Base-by-base conservation (phyloP, 371 early-diverging fungal species). In the Syncephalastrum sp. region DNA sequence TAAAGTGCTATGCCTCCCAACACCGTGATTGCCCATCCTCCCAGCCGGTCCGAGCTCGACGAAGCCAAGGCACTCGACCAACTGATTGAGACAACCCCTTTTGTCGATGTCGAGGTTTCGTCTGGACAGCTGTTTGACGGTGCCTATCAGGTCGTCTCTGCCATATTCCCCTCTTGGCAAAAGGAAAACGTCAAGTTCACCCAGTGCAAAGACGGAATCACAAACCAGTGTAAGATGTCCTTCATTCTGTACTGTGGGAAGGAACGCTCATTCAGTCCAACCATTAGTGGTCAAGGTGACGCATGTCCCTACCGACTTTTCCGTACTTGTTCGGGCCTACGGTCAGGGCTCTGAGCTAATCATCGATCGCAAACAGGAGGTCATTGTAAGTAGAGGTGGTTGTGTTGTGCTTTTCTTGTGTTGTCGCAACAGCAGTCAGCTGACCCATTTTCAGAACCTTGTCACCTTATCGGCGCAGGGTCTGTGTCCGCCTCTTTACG, bases 121-220 rank as follows among this genome's bases (percentile, higher is more conserved):
- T 75, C 76, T 50, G 59, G 67, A 24, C 65, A 81, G 48, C 70
- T 91, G 25, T 84, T 91, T 62, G 87, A 81, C 56, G 89, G 87
- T 23, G 81, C 91, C 15, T 76, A 61, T 53, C 61, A 71, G 12
- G 82, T 90, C 24, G 76, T 86, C 16, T 56, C 63, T 17, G 57
- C 50, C n/a, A 72, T 91, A 15, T 93, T 95, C 66, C 87, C 91
- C 10, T 69, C 79, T 29, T 95, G 94, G 95, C 66, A 82, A 38
- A 64, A 59, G 17, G 51, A 75, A 41, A 83, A 91, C 45, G 72
- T 91, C 24, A 68, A 69, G 5, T 77, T 89, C 54, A 65, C 77
- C 17, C 91, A 93, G 68, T 91, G 88, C 81, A 94, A 90, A 67
- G 92, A 92, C 57, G 96, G 96, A 33, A 96, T 96, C 63, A 96